Base-by-base conservation (phyloP, 768 basidiomycete species). In the Amanita exitialis region DNA sequence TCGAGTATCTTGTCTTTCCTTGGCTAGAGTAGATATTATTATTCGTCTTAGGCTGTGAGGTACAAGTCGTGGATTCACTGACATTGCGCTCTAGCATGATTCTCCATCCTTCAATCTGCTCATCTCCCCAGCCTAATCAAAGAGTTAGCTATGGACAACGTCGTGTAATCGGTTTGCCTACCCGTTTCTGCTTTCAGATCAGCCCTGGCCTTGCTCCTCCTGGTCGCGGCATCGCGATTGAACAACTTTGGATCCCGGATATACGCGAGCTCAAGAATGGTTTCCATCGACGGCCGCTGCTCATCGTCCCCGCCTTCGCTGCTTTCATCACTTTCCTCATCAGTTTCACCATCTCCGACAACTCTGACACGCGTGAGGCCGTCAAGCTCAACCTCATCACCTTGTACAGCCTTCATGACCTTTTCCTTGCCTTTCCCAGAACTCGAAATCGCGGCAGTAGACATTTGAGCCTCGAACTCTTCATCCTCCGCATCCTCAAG, bases 41-140 rank as follows among this genome's bases (percentile, higher is more conserved):
- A 54, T 9, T 4, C 30, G 10, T 6, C 23, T 35, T 20, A 47
- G 13, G 32, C n/a, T 3, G 15, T 27, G 13, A 5, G 36, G 34
- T 4, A 35, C 16, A 18, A 38, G 13, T 9, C 23, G 4, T n/a
- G 16, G n/a, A 49, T 38, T 43, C 9, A 48, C 27, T 86, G 59
- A 95, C 93, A 59, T 94, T 84, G 57, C 85, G 70, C 52, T 97
- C 94, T 52, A 96, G 64, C 85, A 95, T 90, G 50, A 88, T 82
- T 51, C 68, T 77, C 92, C 92, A 96, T 0, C 92, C 93, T 64
- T 96, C 92, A 23, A 96, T 82, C 61, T 95, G 92, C 57, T 86
- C 86, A 59, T 96, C 82, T 8, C 63, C 69, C 82, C 84, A 87
- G 9, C 85, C 85, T 84, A 49, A 23, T 6, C 8, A 4, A 34